Evolutionary conservation across 768 basidiomycete genomes (phyloP), one percentile per base, ranked within the genome.

Genomic region (Hortiboletus campestris): DNA sequence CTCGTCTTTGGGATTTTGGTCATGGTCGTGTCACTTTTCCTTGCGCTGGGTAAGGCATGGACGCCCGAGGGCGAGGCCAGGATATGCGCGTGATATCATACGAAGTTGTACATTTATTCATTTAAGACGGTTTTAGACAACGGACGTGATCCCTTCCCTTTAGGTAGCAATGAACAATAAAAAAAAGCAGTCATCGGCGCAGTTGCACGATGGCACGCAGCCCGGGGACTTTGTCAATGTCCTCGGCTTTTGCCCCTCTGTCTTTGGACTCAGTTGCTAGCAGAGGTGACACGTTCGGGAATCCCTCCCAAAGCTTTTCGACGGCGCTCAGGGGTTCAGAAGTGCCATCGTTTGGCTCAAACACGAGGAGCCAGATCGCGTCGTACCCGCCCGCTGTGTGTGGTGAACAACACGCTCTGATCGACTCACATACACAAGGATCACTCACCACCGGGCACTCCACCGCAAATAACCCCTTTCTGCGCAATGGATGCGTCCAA

Each of bases 301-400:
- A 90, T 34, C 65, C 72, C 51, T 75, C 74, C 91, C 91, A 94
- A 7, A 85, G 75, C 51, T 76, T 74, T 69, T 92, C 87, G 44
- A 94, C 77, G 22, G 83, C 81, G 31, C 78, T 69, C 25, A 83
- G 67, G 3, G 90, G 84, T 62, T 80, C 74, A 56, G 78, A 75
- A 10, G 78, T 72, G 40, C 75, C 72, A 46, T 73, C 71, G 57
- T 74, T 63, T 36, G 84, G 80, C 45, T 89, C 86, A 64, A 89
- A 80, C 17, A 94, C 83, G 16, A 99, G 82, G 6, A 99, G 76
- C 93, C 94, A 98, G 55, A 98, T 83, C 8, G 97, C 97, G 67
- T 99, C 97, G 71, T 91, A 98, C 2, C 97, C 97, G 11, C 97
- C 97, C 49, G 97, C 97, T 98, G 61, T 51, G 35, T 25, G 39